These are phyloP conservation scores for Pyrus betulifolia DNA, from an alignment of 306 rosid genomes.

Conservation along the genomic window DNA sequence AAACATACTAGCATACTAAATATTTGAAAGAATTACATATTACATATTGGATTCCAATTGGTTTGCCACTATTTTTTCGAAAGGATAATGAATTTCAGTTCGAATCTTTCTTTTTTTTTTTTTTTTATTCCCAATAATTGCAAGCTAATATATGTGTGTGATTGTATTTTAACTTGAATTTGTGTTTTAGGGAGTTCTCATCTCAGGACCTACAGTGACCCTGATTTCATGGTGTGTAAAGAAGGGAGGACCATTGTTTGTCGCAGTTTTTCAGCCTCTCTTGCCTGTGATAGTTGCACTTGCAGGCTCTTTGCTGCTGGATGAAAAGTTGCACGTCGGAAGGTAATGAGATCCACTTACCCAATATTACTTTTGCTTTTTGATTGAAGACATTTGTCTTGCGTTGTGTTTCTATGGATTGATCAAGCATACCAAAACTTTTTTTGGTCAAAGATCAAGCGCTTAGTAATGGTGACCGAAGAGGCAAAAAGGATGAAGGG, in stretches of 20 bases:
- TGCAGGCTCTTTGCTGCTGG: slow-evolving; percentile 22
- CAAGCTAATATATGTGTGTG: background rate
- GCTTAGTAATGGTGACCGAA: no score
- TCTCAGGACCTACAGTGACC: slow-evolving; percentile 18
- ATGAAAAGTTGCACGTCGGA: slow-evolving; percentile 30
- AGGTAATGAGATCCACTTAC: slow-evolving; percentile 1
- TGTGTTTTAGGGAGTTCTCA: slow-evolving; percentile 25
- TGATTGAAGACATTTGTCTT: no score
- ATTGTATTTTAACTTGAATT: background rate
- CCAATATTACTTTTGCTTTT: slow-evolving; percentile 8
- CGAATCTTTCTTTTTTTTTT: background rate
- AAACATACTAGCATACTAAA: no score
- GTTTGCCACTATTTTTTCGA: no score
- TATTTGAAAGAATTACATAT: no score
- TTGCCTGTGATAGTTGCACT: slow-evolving; percentile 25
- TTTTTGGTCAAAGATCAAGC: no score
- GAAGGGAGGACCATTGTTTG: slow-evolving; percentile 40
- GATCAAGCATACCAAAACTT: no score
- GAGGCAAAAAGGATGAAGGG: no score
- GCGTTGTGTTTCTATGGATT: no score
- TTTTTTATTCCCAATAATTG: no score
- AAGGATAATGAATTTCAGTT: background rate
- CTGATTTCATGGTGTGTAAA: slow-evolving; percentile 25
- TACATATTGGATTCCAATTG: background rate
- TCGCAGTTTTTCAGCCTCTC: slow-evolving; percentile 29